Conservation (phyloP, 2,329 filamentous ascomycete genomes). For the Orbilia ellipsospora region DNA sequence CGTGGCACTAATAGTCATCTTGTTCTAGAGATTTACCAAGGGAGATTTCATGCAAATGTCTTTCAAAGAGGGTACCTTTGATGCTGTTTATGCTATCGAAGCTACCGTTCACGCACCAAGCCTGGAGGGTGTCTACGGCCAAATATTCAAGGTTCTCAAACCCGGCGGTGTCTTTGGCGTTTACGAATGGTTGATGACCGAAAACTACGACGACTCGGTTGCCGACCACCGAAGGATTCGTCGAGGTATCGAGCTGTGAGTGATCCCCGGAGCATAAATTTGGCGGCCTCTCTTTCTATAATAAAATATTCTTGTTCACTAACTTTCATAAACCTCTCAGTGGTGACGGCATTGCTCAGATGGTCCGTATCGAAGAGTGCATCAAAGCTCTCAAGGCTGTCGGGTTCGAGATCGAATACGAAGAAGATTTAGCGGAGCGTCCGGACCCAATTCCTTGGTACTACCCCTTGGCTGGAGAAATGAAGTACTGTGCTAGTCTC, state of each 20-base stretch:
- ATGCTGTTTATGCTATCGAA: constrained; percentile 96
- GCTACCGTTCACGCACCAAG: constrained; percentile 94
- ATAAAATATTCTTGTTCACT: neutral
- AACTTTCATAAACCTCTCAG: constrained; percentile 25
- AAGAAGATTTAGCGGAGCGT: constrained; percentile 86
- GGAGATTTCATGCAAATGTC: constrained; percentile 99
- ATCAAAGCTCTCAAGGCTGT: constrained; percentile 84
- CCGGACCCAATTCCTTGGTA: constrained; percentile 87
- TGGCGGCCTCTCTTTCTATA: no score
- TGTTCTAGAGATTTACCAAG: constrained; percentile 76
- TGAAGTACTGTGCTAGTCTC: constrained; percentile 82
- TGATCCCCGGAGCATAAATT: constrained; percentile 1
- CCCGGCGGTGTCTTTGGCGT: constrained; percentile 95
- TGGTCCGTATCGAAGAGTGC: constrained; percentile 87
- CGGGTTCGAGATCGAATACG: constrained; percentile 82
- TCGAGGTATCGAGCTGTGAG: constrained; percentile 83
- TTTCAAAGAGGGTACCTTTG: constrained; percentile 90
- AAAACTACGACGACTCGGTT: constrained; percentile 90
- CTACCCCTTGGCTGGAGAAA: constrained; percentile 86
- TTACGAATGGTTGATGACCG: constrained; percentile 99
- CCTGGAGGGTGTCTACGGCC: constrained; percentile 89
- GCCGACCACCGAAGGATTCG: constrained; percentile 87
- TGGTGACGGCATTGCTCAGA: constrained; percentile 96
- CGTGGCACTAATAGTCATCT: constrained; percentile 2
- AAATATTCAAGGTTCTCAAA: constrained; percentile 95